These are phyloP conservation scores for Helotiales sp. DNA, from an alignment of 2,329 filamentous ascomycete genomes.

Conservation along the genomic window DNA sequence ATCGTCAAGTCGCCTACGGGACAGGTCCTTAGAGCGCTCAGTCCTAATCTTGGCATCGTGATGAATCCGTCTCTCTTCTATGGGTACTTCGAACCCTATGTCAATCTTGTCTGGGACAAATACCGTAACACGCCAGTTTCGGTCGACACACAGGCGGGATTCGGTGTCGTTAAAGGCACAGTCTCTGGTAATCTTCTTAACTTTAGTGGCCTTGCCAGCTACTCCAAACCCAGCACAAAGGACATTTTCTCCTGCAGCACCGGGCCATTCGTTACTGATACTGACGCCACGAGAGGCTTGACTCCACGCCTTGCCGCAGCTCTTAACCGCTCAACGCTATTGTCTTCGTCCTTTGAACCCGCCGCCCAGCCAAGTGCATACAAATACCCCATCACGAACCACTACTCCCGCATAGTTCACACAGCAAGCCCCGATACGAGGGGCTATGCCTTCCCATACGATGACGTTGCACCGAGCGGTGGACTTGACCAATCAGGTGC, in stretches of 20 bases:
- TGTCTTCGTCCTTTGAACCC: slow-evolving; percentile 54
- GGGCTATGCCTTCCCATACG: slow-evolving; percentile 71
- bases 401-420: slow-evolving; percentile 67
- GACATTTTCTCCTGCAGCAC: slow-evolving; percentile 71
- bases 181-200: slow-evolving; percentile 43
- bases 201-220: slow-evolving; percentile 52
- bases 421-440: slow-evolving; percentile 60
- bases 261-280: slow-evolving; percentile 55
- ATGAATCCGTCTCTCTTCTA: slow-evolving; percentile 47
- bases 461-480: slow-evolving; percentile 66
- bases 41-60: slow-evolving; percentile 45
- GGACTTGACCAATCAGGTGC: slow-evolving; percentile 64
- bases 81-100: slow-evolving; percentile 52
- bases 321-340: slow-evolving; percentile 37
- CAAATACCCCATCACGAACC: slow-evolving; percentile 60
- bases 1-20: slow-evolving; percentile 43
- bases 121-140: slow-evolving; percentile 50
- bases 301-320: slow-evolving; percentile 36
- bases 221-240: slow-evolving; percentile 58
- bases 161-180: slow-evolving; percentile 58
- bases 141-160: slow-evolving; percentile 67
- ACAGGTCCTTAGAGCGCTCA: slow-evolving; percentile 48
- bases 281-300: slow-evolving; percentile 21
- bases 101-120: slow-evolving; percentile 50
- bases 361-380: slow-evolving; percentile 57